phyloP scores from a whole-genome alignment of 345 rosid species.

The Turnera subulata region DNA sequence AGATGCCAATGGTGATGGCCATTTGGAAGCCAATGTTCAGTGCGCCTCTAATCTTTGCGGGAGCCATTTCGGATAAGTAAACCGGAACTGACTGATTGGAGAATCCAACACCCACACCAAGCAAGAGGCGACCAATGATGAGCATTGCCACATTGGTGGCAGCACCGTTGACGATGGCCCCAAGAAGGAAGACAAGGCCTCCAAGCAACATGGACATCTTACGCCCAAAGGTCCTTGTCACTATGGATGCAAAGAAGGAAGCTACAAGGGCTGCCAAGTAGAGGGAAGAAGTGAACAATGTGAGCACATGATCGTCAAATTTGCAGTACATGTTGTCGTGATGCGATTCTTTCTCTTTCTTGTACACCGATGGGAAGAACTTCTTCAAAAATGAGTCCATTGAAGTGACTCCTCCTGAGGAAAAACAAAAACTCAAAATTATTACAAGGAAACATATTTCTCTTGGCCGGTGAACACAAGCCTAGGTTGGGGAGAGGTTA shows the following conservation, averaged over 20 bases:
- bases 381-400: conserved; percentile 59
- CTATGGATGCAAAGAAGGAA: conserved; percentile 52
- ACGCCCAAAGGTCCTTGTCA: conserved; percentile 46
- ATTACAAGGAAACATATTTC: background rate
- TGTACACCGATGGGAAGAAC: conserved; percentile 55
- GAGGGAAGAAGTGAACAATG: conserved; percentile 74
- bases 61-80: conserved; percentile 49
- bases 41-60: conserved; percentile 32
- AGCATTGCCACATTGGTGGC: conserved; percentile 38
- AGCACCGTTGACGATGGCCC: conserved; percentile 41
- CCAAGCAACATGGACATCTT: conserved; percentile 35
- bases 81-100: conserved; percentile 39
- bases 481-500: no score
- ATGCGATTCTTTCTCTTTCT: conserved; percentile 16
- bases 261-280: conserved; percentile 67
- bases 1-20: conserved; percentile 33
- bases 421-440: background rate
- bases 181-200: conserved; percentile 28
- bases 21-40: conserved; percentile 35
- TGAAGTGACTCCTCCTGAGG: conserved; percentile 66
- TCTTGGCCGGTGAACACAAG: no score
- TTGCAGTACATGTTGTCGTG: conserved; percentile 59
- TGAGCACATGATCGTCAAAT: conserved; percentile 54
- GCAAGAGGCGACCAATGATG: conserved; percentile 38
- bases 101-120: conserved; percentile 47